phyloP scores from a whole-genome alignment of 768 basidiomycete species.

The Pleurotus tuoliensis region DNA sequence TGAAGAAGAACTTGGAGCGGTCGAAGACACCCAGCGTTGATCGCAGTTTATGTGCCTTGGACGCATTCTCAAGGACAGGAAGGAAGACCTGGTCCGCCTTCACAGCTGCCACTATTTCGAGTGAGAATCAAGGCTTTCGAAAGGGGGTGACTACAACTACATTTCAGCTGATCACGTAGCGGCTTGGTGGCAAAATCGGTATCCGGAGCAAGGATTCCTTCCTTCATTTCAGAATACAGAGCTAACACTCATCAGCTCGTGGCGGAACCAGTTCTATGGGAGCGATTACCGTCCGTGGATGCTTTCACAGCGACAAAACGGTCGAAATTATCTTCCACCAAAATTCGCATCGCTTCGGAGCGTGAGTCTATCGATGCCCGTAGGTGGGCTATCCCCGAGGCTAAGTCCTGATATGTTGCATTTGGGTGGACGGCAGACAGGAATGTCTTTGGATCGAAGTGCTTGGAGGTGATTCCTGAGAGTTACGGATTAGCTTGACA shows the following conservation, averaged over 20 bases:
- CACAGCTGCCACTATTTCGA: conserved; percentile 68
- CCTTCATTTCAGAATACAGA: conserved; percentile 89
- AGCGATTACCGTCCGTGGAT: conserved; percentile 80
- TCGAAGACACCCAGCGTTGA: conserved; percentile 95
- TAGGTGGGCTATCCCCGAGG: conserved; percentile 69
- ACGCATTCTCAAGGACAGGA: conserved; percentile 92
- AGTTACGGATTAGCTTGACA: background rate
- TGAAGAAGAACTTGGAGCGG: conserved; percentile 97
- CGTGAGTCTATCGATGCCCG: conserved; percentile 81
- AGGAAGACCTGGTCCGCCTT: conserved; percentile 96
- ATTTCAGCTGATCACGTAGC: conserved; percentile 80
- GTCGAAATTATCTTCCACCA: conserved; percentile 98
- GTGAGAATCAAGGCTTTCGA: background rate
- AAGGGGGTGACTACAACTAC: conserved; percentile 35
- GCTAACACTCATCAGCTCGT: conserved; percentile 39
- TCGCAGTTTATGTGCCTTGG: conserved; percentile 89
- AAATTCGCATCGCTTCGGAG: conserved; percentile 88
- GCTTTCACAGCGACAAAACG: conserved; percentile 97
- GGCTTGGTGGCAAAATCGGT: conserved; percentile 83
- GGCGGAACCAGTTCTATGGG: conserved; percentile 6
- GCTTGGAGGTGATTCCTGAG: conserved; percentile 87
- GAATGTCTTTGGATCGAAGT: conserved; percentile 94
- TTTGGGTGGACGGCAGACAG: conserved; percentile 90
- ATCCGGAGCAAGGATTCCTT: conserved; percentile 71
- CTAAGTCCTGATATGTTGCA: conserved; percentile 90